Percentiles rank a stretch among this genome's conserved stretches.
phyloP scores from a whole-genome alignment of 202 grass and related monocot genomes.

The Elaeis oleifera region DNA sequence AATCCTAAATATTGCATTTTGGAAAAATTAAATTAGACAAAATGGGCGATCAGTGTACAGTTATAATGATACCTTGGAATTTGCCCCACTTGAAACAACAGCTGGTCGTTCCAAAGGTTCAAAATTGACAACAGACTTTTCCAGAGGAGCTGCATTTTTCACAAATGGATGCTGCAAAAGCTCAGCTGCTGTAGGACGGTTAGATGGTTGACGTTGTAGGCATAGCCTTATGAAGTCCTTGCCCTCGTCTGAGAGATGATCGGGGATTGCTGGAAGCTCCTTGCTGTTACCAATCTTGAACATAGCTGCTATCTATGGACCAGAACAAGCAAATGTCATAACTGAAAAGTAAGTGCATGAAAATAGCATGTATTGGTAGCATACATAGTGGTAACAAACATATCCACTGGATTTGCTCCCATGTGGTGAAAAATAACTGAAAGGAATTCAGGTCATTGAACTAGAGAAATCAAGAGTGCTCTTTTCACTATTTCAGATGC shows the following conservation, averaged over 20 bases:
- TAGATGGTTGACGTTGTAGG: slow-evolving; percentile 72
- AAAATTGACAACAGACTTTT: slow-evolving; percentile 41
- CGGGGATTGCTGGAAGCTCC: slow-evolving; percentile 88
- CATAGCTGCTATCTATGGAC: slow-evolving; percentile 81
- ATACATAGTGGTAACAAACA: too few relatives aligned
- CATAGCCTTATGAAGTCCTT: slow-evolving; percentile 80
- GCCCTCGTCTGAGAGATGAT: slow-evolving; percentile 83
- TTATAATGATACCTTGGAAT: slow-evolving; percentile 40
- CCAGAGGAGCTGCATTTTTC: slow-evolving; percentile 47
- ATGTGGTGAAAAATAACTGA: too few relatives aligned
- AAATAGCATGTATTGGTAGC: too few relatives aligned
- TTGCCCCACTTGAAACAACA: slow-evolving; percentile 33
- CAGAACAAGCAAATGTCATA: too few relatives aligned
- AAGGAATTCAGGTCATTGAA: too few relatives aligned
- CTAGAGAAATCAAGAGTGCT: too few relatives aligned
- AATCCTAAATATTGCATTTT: too few relatives aligned
- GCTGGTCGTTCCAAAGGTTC: slow-evolving; percentile 45
- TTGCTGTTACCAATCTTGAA: slow-evolving; percentile 98
- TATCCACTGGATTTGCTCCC: too few relatives aligned
- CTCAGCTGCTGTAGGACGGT: slow-evolving; percentile 64
- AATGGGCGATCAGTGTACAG: too few relatives aligned
- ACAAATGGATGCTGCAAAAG: slow-evolving; percentile 89
- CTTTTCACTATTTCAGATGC: too few relatives aligned
- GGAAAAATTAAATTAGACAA: too few relatives aligned
- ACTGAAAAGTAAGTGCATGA: too few relatives aligned